Evolutionary conservation across 176 grass and related monocot genomes (phyloP).

Genomic region (Hordeum marinum): DNA sequence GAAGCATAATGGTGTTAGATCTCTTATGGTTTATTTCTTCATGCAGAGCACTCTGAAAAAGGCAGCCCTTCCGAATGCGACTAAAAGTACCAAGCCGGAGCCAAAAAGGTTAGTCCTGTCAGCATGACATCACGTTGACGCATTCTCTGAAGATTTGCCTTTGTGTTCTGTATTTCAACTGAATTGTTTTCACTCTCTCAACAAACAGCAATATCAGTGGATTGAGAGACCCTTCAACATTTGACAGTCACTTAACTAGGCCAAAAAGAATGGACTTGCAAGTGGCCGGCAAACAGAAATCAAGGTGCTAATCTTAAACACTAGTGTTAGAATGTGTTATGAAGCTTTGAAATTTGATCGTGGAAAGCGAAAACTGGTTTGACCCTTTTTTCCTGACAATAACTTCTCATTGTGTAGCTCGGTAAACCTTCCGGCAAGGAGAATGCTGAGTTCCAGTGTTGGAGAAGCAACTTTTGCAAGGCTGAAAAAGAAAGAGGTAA

Average conservation of each 20-base stretch:
- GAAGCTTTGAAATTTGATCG: constrained; percentile 18
- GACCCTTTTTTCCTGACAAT: constrained; percentile 18
- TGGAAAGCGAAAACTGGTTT: neutral
- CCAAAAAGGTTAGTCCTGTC: constrained; percentile 56
- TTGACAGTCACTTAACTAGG: constrained; percentile 20
- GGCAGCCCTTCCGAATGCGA: constrained; percentile 28
- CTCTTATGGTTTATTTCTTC: neutral
- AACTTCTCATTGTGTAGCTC: constrained; percentile 42
- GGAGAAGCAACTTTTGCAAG: constrained; percentile 34
- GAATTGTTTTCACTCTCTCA: constrained; percentile 1
- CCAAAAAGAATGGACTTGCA: constrained; percentile 36
- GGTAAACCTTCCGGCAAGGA: constrained; percentile 58
- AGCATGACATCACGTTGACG: neutral
- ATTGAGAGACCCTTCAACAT: constrained; percentile 7
- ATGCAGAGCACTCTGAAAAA: constrained; percentile 50
- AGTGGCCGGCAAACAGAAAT: constrained; percentile 46
- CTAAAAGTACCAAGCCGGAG: constrained; percentile 43
- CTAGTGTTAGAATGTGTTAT: constrained; percentile 14
- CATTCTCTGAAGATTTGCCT: constrained; percentile 1
- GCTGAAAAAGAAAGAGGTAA: constrained; percentile 58
- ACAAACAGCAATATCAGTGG: constrained; percentile 27
- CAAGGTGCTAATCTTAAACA: constrained; percentile 48
- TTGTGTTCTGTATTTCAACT: constrained; percentile 8
- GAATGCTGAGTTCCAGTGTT: constrained; percentile 38
- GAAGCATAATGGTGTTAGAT: neutral